Evolutionary conservation across 2,329 filamentous ascomycete species (phyloP).

Genomic region (Colletotrichum sp.): DNA sequence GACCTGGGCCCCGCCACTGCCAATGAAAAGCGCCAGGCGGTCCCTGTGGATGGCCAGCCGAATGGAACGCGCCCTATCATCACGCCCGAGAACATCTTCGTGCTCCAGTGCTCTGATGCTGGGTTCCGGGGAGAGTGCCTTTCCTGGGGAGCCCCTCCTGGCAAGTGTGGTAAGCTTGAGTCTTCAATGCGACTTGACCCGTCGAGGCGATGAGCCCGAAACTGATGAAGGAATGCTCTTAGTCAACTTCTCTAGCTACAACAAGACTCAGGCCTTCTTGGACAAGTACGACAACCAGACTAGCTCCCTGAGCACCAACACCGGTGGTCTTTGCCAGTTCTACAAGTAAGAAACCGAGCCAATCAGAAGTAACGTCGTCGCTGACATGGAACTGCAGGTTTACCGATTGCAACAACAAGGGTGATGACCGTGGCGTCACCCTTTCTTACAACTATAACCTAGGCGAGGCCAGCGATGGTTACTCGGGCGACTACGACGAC

Average conservation of each 20-base stretch:
- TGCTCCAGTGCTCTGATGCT: conserved; percentile 7
- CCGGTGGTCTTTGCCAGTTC: conserved; percentile 11
- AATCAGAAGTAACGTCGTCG: background rate
- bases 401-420: conserved; percentile 4
- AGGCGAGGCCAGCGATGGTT: background rate
- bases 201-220: background rate
- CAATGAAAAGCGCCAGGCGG: background rate
- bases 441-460: conserved; percentile 16
- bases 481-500: conserved; percentile 12
- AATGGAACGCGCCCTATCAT: background rate
- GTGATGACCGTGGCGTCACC: conserved; percentile 6
- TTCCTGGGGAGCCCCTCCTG: conserved; percentile 6
- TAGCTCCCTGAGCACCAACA: conserved; percentile 10
- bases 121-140: background rate
- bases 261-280: background rate
- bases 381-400: background rate
- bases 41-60: conserved; percentile 3
- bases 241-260: conserved; percentile 11
- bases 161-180: conserved; percentile 1
- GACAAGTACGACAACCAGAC: conserved; percentile 16
- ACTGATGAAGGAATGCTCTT: background rate
- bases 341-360: background rate
- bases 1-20: background rate
- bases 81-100: conserved; percentile 5
- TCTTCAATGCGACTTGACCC: no score